phyloP scores from a whole-genome alignment of 2,329 filamentous ascomycete species.

The Aurifilum marmelostoma region DNA sequence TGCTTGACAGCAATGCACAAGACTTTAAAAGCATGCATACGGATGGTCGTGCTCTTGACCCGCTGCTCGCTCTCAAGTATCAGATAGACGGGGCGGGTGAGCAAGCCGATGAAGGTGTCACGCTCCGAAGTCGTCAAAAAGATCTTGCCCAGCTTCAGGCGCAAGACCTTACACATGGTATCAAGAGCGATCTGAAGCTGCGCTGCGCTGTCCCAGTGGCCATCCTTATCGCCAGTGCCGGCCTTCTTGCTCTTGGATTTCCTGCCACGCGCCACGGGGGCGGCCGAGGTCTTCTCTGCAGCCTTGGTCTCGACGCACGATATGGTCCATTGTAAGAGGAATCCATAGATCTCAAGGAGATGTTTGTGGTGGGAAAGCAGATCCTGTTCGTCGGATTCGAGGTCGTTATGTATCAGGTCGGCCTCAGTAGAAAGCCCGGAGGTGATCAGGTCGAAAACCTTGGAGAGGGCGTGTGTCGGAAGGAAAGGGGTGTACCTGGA shows the following conservation, averaged over 20 bases:
- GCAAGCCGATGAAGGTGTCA: constrained; percentile 89
- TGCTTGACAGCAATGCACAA: constrained; percentile 96
- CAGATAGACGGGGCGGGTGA: constrained; percentile 92
- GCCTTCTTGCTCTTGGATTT: constrained; percentile 76
- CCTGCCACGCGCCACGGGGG: constrained; percentile 71
- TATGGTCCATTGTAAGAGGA: constrained; percentile 92
- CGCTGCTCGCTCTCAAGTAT: constrained; percentile 92
- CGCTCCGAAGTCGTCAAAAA: constrained; percentile 96
- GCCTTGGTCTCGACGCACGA: constrained; percentile 93
- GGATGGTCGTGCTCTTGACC: constrained; percentile 83
- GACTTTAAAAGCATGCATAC: constrained; percentile 97
- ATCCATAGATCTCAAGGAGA: constrained; percentile 90
- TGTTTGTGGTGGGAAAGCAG: constrained; percentile 84
- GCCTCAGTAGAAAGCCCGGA: constrained; percentile 85
- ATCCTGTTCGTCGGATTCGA: constrained; percentile 91
- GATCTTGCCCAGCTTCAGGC: constrained; percentile 87
- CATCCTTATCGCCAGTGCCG: constrained; percentile 65
- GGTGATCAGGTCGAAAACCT: constrained; percentile 87
- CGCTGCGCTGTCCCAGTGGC: constrained; percentile 82
- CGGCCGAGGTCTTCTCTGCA: constrained; percentile 80
- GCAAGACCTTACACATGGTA: constrained; percentile 94
- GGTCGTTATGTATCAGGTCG: constrained; percentile 80
- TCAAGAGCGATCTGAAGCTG: constrained; percentile 90
- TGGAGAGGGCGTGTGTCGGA: constrained; percentile 82
- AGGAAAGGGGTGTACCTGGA: constrained; percentile 82